Evolutionary conservation across 2,329 filamentous ascomycete genomes (phyloP).

Genomic region (Hymenoscyphus repandus): DNA sequence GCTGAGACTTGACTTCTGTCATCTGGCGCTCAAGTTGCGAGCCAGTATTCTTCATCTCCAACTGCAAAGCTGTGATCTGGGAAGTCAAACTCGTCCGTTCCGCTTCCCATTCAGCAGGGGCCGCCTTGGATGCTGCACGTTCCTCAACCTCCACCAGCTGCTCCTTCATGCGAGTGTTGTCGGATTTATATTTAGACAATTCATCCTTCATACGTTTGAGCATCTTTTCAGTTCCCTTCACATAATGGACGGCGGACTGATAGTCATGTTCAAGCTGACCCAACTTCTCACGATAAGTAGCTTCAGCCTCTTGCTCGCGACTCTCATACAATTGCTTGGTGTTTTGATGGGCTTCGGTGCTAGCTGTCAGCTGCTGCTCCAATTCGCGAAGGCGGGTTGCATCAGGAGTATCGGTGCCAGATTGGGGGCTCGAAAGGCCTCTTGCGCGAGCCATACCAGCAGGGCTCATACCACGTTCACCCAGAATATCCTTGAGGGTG

Average conservation of each 20-base stretch:
- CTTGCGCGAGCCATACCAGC: conserved; percentile 67
- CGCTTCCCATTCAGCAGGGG: conserved; percentile 62
- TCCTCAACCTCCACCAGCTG: conserved; percentile 69
- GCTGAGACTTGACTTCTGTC: conserved; percentile 60
- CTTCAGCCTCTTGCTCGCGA: conserved; percentile 81
- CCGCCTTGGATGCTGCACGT: conserved; percentile 39
- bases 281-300: conserved; percentile 86
- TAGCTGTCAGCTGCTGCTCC: conserved; percentile 78
- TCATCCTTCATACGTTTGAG: conserved; percentile 98
- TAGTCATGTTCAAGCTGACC: conserved; percentile 95
- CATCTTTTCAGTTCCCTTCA: conserved; percentile 99
- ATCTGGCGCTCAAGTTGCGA: conserved; percentile 68
- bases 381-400: conserved; percentile 74
- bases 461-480: conserved; percentile 80
- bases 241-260: conserved; percentile 94
- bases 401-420: conserved; percentile 73
- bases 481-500: conserved; percentile 86
- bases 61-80: conserved; percentile 65
- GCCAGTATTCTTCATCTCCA: conserved; percentile 61
- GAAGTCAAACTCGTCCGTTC: conserved; percentile 64
- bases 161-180: conserved; percentile 75
- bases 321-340: conserved; percentile 71
- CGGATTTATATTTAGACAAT: conserved; percentile 82
- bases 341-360: conserved; percentile 78
- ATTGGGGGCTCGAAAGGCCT: conserved; percentile 67